Evolutionary conservation across 108 stramenopile species (phyloP), one percentile per base, ranked within the genome.

Genomic region (Chaetoceros tenuissimus): DNA sequence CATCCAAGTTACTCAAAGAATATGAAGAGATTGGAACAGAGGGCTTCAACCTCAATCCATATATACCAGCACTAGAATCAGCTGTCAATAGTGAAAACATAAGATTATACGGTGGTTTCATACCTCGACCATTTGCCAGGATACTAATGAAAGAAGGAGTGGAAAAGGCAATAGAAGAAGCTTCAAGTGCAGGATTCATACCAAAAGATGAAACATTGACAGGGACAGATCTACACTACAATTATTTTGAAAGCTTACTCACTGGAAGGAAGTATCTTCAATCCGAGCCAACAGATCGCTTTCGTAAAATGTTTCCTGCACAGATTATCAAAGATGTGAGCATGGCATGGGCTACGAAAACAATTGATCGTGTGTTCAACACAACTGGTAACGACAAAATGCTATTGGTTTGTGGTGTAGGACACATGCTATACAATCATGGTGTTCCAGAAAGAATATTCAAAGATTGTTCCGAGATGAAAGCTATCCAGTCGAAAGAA

Each of bases 321-420:
- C 85, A 86, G 57, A 54, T 86, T 5, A 51, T 86, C 25, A 86
- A 86, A 63, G 85, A 86, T 67, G 72, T 70, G 44, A 73, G 79
- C 48, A 86, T 86, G 85, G 85, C 77, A 24, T 64, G 82, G 49
- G 63, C 56, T 28, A 55, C 82, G 21, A 65, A 64, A 50, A 34
- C 23, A 17, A 29, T 68, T 46, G 3, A 28, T 57, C 1, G 56
- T 50, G 19, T 51, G 62, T 20, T 66, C 13, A 23, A 63, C 45
- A 13, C 34, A 28, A 26, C 18, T 5, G 25, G 18, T 7, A 20
- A 48, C 17, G 62, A 68, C 30, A 65, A 60, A 28, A 62, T 63
- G 27, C 68, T 73, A n/a, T 68, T 73, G 0, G 64, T 78, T 55
- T 67, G 66, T 17, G 75, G 75, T 22, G 70, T 70, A 53, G 75